These are phyloP conservation scores for Nicotiana noctiflora DNA, from an alignment of 257 asterid species.

Conservation along the genomic window DNA sequence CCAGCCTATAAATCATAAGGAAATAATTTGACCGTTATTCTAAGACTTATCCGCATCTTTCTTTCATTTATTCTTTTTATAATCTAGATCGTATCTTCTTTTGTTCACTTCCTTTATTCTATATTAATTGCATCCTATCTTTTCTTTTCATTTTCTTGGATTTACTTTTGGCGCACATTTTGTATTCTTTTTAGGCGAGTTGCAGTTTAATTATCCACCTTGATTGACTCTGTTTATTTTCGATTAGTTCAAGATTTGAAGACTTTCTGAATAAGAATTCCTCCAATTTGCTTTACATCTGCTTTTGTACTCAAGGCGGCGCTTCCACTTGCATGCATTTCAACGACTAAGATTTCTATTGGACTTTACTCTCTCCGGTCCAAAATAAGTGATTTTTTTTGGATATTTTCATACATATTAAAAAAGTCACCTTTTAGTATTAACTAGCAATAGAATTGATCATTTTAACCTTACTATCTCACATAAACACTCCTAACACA, in stretches of 20 bases:
- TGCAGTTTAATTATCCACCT: neutral
- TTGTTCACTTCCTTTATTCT: neutral
- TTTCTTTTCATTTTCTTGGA: neutral
- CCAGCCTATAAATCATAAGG: too few species aligned
- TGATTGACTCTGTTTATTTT: neutral
- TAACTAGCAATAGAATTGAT: too few species aligned
- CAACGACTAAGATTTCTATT: neutral
- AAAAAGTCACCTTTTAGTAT: too few species aligned
- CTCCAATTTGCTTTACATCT: neutral
- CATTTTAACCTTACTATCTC: too few species aligned
- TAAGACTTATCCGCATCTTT: neutral
- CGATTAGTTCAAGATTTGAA: neutral
- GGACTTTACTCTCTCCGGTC: too few species aligned
- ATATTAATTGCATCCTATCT: neutral
- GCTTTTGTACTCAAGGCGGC: neutral
- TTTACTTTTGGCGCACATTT: neutral
- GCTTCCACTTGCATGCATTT: neutral
- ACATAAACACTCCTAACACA: too few species aligned
- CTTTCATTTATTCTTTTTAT: neutral
- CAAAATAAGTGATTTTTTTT: too few species aligned
- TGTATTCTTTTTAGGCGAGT: neutral
- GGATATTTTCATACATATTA: too few species aligned
- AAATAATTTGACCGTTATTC: accelerated
- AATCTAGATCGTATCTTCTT: neutral
- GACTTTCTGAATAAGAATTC: neutral